Percentiles rank a stretch among this genome's conserved stretches.
phyloP scores from a whole-genome alignment of 257 asterid species.

The Plantago ovata region DNA sequence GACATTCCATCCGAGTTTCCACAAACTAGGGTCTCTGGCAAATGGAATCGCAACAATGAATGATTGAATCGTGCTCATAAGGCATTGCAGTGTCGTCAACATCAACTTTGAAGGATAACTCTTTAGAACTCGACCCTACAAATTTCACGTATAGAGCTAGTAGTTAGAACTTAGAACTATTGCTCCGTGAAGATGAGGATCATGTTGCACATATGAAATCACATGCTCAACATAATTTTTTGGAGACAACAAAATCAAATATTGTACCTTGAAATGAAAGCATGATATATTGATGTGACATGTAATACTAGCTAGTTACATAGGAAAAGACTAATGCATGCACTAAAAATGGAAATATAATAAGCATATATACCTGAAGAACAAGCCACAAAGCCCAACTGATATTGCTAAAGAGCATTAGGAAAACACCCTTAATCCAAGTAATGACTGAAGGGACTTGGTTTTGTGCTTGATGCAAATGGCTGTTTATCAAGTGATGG shows the following conservation, averaged over 20 bases:
- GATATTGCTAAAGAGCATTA: conserved; percentile 51
- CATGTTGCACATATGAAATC: too few species aligned
- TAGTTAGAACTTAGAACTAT: too few species aligned
- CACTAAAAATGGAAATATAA: neutral
- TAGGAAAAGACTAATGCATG: neutral
- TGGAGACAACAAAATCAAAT: neutral
- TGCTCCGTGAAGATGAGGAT: too few species aligned
- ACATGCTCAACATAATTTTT: too few species aligned
- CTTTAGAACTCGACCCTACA: conserved; percentile 49
- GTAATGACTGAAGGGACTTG: conserved; percentile 33
- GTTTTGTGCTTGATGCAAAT: conserved; percentile 27
- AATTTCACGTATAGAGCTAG: neutral
- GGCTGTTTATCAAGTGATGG: conserved; percentile 51
- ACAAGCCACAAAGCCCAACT: conserved; percentile 84
- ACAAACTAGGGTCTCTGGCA: conserved; percentile 53
- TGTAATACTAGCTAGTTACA: too few species aligned
- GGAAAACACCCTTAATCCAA: conserved; percentile 77
- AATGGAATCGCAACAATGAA: conserved; percentile 53
- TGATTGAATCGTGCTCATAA: conserved; percentile 61
- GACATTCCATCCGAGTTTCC: conserved; percentile 71
- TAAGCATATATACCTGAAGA: conserved; percentile 45
- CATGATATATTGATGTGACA: neutral
- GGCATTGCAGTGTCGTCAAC: conserved; percentile 63
- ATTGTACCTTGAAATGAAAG: neutral
- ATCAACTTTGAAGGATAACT: conserved; percentile 74